phyloP scores from a whole-genome alignment of 164 flowering plant genomes.

The Dillenia suffruticosa region DNA sequence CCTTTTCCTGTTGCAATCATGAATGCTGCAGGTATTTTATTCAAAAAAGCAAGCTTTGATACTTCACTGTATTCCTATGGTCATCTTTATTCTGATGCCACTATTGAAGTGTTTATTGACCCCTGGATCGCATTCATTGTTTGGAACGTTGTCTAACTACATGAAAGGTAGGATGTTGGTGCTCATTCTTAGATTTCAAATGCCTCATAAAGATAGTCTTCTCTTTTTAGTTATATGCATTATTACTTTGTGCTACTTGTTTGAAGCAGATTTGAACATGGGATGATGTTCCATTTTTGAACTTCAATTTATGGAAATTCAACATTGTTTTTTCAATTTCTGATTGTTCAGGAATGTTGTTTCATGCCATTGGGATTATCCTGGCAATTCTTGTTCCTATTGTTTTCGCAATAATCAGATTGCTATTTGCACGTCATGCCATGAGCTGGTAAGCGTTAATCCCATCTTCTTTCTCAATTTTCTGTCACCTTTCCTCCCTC shows the following conservation, averaged over 20 bases:
- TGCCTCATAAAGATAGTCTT: not conserved
- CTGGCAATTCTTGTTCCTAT: constrained; percentile 63
- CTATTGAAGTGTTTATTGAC: constrained; percentile 32
- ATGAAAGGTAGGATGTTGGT: constrained; percentile 53
- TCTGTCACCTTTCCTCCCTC: too few relatives aligned
- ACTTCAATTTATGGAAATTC: too few relatives aligned
- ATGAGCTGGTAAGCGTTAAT: constrained; percentile 74
- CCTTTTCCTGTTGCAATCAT: not conserved
- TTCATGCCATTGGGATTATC: constrained; percentile 56
- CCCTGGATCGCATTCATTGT: constrained; percentile 31
- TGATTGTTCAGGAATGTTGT: constrained; percentile 58
- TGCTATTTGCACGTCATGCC: constrained; percentile 57
- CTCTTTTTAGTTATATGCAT: too few relatives aligned
- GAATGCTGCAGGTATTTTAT: constrained; percentile 60
- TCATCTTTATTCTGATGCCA: constrained; percentile 59
- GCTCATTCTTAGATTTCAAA: not conserved
- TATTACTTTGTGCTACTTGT: too few relatives aligned
- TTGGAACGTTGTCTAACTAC: constrained; percentile 40
- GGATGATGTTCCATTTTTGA: too few relatives aligned
- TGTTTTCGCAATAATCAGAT: constrained; percentile 55
- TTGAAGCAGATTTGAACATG: too few relatives aligned
- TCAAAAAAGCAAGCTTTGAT: constrained; percentile 53
- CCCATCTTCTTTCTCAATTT: constrained; percentile 2
- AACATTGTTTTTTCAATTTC: not conserved
- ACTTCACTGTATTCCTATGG: constrained; percentile 69